Evolutionary conservation across 257 asterid genomes (phyloP).

Genomic region (Coffea canephora): DNA sequence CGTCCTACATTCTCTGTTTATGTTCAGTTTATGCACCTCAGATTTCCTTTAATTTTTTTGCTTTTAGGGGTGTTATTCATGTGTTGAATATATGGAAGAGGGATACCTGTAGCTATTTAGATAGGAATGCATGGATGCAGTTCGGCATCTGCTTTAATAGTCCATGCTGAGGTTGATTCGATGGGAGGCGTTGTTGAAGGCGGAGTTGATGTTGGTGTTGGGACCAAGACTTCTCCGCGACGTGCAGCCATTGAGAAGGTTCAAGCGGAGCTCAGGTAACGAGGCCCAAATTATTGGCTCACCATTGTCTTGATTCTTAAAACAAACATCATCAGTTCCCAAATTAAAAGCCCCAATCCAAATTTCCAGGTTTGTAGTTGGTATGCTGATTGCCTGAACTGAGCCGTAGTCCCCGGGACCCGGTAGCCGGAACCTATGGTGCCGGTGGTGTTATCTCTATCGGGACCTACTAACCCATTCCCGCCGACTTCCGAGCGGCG

Average conservation of each 20-base stretch:
- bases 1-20: conserved; percentile 14
- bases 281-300: not conserved
- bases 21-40: conserved; percentile 7
- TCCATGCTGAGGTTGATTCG: conserved; percentile 86
- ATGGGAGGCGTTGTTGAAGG: conserved; percentile 93
- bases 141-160: conserved; percentile 62
- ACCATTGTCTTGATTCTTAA: not conserved
- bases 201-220: conserved; percentile 72
- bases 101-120: conserved; percentile 37
- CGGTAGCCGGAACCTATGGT: not conserved
- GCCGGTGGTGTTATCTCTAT: conserved; percentile 39
- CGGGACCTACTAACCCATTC: conserved; percentile 42
- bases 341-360: no score
- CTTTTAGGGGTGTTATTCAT: conserved; percentile 33
- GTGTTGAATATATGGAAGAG: conserved; percentile 41
- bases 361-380: no score
- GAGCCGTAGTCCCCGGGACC: not conserved
- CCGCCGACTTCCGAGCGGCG: conserved; percentile 16
- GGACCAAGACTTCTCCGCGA: conserved; percentile 59
- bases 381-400: not conserved
- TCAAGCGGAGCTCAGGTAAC: conserved; percentile 83
- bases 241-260: conserved; percentile 64
- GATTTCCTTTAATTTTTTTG: conserved; percentile 8
- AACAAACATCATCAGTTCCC: not conserved
- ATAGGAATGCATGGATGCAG: conserved; percentile 74